Percentiles rank a stretch among this genome's conserved stretches.
Conservation (phyloP, 148 eudicot species). For the Rhododendron griersonianum region DNA sequence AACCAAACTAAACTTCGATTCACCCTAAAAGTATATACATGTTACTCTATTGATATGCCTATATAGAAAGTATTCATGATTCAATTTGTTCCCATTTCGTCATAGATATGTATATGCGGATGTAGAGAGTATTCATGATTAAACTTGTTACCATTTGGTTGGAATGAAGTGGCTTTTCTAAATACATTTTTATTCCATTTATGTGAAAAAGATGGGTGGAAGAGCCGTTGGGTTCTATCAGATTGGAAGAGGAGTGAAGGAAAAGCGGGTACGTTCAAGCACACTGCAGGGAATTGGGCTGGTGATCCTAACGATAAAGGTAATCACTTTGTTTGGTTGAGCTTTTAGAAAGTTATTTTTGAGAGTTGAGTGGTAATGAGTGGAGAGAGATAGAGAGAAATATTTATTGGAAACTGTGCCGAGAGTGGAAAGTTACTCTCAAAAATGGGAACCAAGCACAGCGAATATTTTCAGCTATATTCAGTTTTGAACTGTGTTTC, state of each 20-base stretch:
- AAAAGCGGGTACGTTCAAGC: slow-evolving; percentile 84
- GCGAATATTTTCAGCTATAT: not conserved
- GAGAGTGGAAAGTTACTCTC: too few species aligned
- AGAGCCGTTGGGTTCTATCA: slow-evolving; percentile 75
- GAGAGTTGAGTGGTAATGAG: too few species aligned
- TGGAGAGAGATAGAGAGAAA: too few species aligned
- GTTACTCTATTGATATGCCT: not conserved
- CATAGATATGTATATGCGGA: not conserved
- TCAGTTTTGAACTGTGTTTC: not conserved
- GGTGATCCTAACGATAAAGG: slow-evolving; percentile 96
- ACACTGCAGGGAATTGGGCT: slow-evolving; percentile 83
- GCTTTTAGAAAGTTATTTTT: too few species aligned
- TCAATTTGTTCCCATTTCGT: not conserved
- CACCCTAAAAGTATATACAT: not conserved
- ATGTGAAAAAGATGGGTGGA: slow-evolving; percentile 65
- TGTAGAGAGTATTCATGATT: not conserved
- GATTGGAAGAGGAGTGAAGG: slow-evolving; percentile 94
- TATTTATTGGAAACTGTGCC: too few species aligned
- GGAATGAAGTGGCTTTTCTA: not conserved
- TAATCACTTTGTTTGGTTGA: too few species aligned
- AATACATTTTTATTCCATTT: not conserved
- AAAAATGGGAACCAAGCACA: too few species aligned
- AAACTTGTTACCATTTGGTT: not conserved
- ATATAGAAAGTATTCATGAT: not conserved
- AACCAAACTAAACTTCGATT: not conserved